Percentiles rank a stretch among this genome's conserved stretches.
phyloP scores from a whole-genome alignment of 2,329 filamentous ascomycete species.

The Scolecobasidium constrictum region DNA sequence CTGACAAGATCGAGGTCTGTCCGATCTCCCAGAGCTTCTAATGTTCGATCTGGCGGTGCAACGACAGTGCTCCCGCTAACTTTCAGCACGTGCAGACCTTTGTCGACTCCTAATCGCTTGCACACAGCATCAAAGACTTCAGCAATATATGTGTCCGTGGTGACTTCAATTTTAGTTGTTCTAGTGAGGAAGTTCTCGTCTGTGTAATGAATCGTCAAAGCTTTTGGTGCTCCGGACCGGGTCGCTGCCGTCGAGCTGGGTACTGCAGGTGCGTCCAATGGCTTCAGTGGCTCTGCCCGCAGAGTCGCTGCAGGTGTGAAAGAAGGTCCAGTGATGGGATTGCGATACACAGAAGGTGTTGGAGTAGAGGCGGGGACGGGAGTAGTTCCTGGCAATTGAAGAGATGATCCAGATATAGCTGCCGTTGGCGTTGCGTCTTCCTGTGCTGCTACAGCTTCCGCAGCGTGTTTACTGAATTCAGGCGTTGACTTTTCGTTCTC shows the following conservation, averaged over 20 bases:
- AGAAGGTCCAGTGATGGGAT: conserved; percentile 39
- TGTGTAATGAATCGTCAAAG: conserved; percentile 61
- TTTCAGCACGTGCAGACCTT: conserved; percentile 68
- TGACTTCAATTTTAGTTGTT: conserved; percentile 63
- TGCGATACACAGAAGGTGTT: conserved; percentile 26
- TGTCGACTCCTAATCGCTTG: conserved; percentile 66
- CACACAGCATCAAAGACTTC: conserved; percentile 73
- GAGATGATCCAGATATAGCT: conserved; percentile 20
- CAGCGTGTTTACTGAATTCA: conserved; percentile 48
- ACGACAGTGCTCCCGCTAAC: conserved; percentile 64
- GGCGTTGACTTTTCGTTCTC: conserved; percentile 61
- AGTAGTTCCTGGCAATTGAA: conserved; percentile 17
- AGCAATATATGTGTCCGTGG: conserved; percentile 72
- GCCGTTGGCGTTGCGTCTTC: conserved; percentile 18
- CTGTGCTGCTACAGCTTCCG: conserved; percentile 12
- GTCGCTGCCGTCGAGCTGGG: conserved; percentile 35
- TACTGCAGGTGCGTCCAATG: conserved; percentile 30
- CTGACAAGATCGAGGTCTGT: conserved; percentile 66
- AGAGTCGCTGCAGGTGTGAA: conserved; percentile 32
- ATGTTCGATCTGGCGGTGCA: conserved; percentile 65
- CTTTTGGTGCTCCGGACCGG: conserved; percentile 58
- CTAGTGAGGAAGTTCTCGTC: conserved; percentile 60
- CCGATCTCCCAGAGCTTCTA: conserved; percentile 66
- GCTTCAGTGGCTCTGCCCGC: conserved; percentile 31
- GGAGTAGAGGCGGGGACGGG: conserved; percentile 9